Percentiles rank a stretch among this genome's conserved stretches.
Evolutionary conservation across 306 rosid genomes (phyloP).

Genomic region (Medicago arabica): DNA sequence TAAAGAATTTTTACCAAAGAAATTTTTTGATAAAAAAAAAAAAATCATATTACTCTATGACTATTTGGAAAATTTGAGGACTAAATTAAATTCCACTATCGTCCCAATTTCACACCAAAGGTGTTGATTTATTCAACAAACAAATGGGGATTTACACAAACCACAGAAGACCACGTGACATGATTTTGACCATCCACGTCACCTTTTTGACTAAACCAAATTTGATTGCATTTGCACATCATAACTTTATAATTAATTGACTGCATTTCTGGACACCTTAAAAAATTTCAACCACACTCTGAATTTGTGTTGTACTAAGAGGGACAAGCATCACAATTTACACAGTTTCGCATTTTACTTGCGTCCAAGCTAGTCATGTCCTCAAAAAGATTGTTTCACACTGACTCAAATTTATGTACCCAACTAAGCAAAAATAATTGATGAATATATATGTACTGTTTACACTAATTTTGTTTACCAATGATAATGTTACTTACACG

Average conservation of each 20-base stretch:
- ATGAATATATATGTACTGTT: constrained; percentile 15
- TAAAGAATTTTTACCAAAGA: too few relatives aligned
- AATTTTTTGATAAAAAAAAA: too few relatives aligned
- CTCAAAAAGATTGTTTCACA: constrained; percentile 22
- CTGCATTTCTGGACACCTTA: constrained; percentile 32
- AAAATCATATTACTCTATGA: too few relatives aligned
- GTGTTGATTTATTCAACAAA: neutral
- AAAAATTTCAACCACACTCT: constrained; percentile 23
- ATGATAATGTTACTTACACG: constrained; percentile 35
- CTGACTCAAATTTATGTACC: constrained; percentile 27
- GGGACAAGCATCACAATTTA: constrained; percentile 38
- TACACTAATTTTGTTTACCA: constrained; percentile 42
- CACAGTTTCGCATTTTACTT: constrained; percentile 24
- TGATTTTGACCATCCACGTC: constrained; percentile 61
- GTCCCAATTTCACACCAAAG: too few relatives aligned
- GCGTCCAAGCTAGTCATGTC: constrained; percentile 27
- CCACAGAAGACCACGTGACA: constrained; percentile 64
- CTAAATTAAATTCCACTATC: too few relatives aligned
- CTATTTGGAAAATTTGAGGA: too few relatives aligned
- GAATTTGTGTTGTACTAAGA: constrained; percentile 36
- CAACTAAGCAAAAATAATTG: neutral
- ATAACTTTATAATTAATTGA: constrained; percentile 29
- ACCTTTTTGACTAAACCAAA: constrained; percentile 54
- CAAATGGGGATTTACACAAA: constrained; percentile 43
- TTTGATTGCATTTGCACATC: constrained; percentile 14